Percentiles rank a stretch among this genome's conserved stretches.
phyloP scores from a whole-genome alignment of 768 basidiomycete species.

The Lentinus brumalis region DNA sequence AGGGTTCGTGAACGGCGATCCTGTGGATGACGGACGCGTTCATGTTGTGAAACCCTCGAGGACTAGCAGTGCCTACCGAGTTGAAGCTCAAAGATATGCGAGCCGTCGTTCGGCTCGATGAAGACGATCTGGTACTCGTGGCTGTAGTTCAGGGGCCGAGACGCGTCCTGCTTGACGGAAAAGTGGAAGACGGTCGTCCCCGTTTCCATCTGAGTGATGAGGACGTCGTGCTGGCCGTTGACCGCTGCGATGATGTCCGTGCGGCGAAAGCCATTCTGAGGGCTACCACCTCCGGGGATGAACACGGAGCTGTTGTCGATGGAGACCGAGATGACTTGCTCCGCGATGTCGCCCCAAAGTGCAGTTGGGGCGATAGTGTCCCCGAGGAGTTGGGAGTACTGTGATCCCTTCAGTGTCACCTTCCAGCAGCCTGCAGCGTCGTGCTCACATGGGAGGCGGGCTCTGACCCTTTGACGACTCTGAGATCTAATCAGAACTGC shows the following conservation, averaged over 20 bases:
- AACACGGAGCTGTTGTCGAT: slow-evolving; percentile 65
- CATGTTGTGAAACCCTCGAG: background rate
- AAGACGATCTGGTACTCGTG: slow-evolving; percentile 69
- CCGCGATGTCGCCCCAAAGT: slow-evolving; percentile 46
- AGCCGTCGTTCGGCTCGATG: slow-evolving; percentile 61
- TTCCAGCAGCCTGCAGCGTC: background rate
- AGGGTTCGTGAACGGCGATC: slow-evolving; percentile 58
- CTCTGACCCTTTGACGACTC: slow-evolving; percentile 56
- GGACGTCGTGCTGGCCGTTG: slow-evolving; percentile 38
- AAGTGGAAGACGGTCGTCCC: slow-evolving; percentile 53
- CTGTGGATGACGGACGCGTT: slow-evolving; percentile 27
- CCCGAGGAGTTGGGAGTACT: slow-evolving; percentile 51
- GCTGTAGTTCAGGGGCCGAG: slow-evolving; percentile 48
- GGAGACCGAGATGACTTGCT: slow-evolving; percentile 52
- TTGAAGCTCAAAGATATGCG: slow-evolving; percentile 61
- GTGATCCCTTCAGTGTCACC: background rate
- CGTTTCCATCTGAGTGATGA: slow-evolving; percentile 44
- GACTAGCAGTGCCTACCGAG: slow-evolving; percentile 41
- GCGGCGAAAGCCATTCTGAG: slow-evolving; percentile 59
- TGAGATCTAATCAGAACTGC: slow-evolving; percentile 23
- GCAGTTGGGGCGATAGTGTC: slow-evolving; percentile 44
- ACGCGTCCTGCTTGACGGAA: slow-evolving; percentile 44
- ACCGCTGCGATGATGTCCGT: slow-evolving; percentile 60
- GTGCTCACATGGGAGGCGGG: slow-evolving; percentile 51
- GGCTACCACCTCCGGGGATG: slow-evolving; percentile 47